phyloP scores from a whole-genome alignment of 2,329 filamentous ascomycete species.

The Lachnellula suecica region DNA sequence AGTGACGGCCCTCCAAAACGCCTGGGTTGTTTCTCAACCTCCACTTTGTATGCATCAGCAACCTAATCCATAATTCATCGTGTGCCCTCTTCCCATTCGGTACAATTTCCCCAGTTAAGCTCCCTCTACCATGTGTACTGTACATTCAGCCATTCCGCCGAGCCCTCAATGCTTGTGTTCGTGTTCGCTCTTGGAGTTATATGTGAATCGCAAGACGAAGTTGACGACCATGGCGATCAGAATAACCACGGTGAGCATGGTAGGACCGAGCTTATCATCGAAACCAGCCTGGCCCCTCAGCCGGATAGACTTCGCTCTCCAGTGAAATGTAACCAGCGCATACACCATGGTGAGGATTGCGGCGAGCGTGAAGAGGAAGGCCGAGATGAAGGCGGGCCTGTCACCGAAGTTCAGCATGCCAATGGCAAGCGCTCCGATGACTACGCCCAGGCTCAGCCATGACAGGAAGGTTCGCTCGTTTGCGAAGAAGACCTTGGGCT shows the following conservation, averaged over 20 bases:
- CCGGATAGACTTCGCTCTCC: slow-evolving; percentile 90
- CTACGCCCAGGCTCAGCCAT: slow-evolving; percentile 99
- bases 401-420: slow-evolving; percentile 99
- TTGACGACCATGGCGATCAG: slow-evolving; percentile 92
- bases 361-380: slow-evolving; percentile 89
- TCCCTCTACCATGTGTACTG: background rate
- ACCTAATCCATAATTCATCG: background rate
- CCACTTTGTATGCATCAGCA: background rate
- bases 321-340: slow-evolving; percentile 92
- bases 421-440: slow-evolving; percentile 93
- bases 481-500: slow-evolving; percentile 99
- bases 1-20: background rate
- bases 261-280: slow-evolving; percentile 93
- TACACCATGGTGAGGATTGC: slow-evolving; percentile 96
- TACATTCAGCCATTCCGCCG: background rate
- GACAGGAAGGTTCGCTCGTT: slow-evolving; percentile 99
- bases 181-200: slow-evolving; percentile 27
- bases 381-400: slow-evolving; percentile 87
- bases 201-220: slow-evolving; percentile 77
- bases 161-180: background rate
- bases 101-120: background rate
- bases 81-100: background rate
- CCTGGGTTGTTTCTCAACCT: slow-evolving; percentile 3
- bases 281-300: slow-evolving; percentile 92
- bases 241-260: slow-evolving; percentile 82